Base-by-base conservation (phyloP, 2,329 filamentous ascomycete species). In the Fusarium nematophilum region DNA sequence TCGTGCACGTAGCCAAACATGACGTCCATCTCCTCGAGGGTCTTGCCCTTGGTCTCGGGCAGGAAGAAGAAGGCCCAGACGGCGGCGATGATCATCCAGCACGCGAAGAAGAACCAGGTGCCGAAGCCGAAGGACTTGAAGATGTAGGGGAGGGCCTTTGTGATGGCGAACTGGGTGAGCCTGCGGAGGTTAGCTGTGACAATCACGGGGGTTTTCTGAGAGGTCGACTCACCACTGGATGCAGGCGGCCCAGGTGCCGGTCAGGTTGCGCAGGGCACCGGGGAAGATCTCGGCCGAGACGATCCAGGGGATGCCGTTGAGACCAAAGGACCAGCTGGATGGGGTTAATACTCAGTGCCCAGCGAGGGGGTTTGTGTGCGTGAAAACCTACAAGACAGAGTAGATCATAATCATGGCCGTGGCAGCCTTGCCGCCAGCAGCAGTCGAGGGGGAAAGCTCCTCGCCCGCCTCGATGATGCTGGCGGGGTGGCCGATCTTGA, bases 21-120 rank as follows among this genome's bases (percentile, higher is more conserved):
- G 25, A 70, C 65, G 38, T 85, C 83, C 71, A 84, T 81, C 39
- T 80, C 79, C 34, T 85, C 83, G 3, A 85, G 72, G 0, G 81
- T 81, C 47, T 82, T 72, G 50, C 83, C 83, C 65, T 84, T 85
- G 5, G 83, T 85, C 68, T 85, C 82, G 0, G 83, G 83, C 3
- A 85, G 68, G 47, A 83, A 78, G 69, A 83, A 80, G 59, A 76
- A 84, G 3, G 80, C 77, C 72, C 80, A 85, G 21, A 81, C 52
- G 9, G 77, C 73, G 6, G 80, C 79, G 9, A 76, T 65, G 6
- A 85, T 70, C 74, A 84, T 83, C 65, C 80, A 77, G 3, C 75
- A 75, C 1, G 81, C 83, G 59, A 86, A 86, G 73, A 86, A 84
- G 71, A 84, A 84, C 75, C 82, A 86, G 2, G 81, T 81, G 5